Evolutionary conservation across 1,139 yeast species (phyloP).

Genomic region (Groenewaldozyma auringiensis): DNA sequence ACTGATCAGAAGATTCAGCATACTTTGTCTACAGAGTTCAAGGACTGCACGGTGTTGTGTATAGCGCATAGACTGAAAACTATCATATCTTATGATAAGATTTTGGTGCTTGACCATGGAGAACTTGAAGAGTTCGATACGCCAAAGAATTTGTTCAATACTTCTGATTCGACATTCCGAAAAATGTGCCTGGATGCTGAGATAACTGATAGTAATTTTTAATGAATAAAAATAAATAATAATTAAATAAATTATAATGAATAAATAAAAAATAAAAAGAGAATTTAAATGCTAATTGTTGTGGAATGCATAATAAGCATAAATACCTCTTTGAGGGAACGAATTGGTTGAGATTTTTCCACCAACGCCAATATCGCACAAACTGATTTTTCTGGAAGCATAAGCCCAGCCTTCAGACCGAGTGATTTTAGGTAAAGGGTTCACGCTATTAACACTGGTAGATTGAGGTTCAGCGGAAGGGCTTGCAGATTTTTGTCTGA

Average conservation of each 20-base stretch:
- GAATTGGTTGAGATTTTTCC: conserved; percentile 26
- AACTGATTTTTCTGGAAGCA: conserved; percentile 30
- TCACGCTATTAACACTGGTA: conserved; percentile 2
- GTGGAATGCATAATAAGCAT: conserved; percentile 30
- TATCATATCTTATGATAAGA: conserved; percentile 55
- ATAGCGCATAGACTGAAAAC: conserved; percentile 75
- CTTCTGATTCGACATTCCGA: conserved; percentile 41
- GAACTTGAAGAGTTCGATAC: conserved; percentile 48
- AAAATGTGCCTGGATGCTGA: conserved; percentile 53
- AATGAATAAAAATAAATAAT: not conserved
- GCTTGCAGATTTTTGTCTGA: conserved; percentile 1
- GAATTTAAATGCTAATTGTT: conserved; percentile 6
- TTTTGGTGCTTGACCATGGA: conserved; percentile 61
- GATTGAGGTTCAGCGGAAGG: not conserved
- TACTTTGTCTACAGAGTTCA: conserved; percentile 55
- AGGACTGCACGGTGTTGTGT: conserved; percentile 61
- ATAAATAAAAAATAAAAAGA: conserved; percentile 6
- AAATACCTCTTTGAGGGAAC: conserved; percentile 30
- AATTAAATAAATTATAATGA: not conserved
- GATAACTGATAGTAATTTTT: conserved; percentile 28
- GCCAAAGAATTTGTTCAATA: conserved; percentile 35
- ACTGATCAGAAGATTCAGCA: conserved; percentile 64
- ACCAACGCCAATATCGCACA: conserved; percentile 30
- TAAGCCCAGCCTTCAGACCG: conserved; percentile 21
- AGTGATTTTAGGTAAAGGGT: conserved; percentile 10